A percentile compares a stretch with the other conserved stretches of the same genome.
Conservation (phyloP, 768 basidiomycete genomes). For the Candolleomyces aberdarensis region DNA sequence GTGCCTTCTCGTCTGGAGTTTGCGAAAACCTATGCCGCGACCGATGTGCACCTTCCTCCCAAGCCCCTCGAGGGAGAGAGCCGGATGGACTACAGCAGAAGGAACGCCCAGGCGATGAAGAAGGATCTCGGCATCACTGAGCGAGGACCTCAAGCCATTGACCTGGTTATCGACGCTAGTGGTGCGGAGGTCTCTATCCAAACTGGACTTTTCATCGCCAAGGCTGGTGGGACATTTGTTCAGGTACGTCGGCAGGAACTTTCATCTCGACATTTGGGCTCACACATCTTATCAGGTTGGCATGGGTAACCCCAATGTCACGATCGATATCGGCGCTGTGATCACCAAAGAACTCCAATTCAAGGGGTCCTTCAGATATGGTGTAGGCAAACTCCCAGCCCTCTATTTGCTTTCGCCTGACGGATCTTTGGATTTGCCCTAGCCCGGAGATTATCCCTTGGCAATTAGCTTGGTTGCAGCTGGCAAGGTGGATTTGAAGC, state of each 20-base stretch:
- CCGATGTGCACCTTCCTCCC: slow-evolving; percentile 68
- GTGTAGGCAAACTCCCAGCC: slow-evolving; percentile 39
- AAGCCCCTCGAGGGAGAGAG: slow-evolving; percentile 60
- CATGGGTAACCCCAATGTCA: slow-evolving; percentile 77
- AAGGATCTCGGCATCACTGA: slow-evolving; percentile 64
- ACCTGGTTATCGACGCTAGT: slow-evolving; percentile 88
- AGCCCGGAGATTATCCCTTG: slow-evolving; percentile 84
- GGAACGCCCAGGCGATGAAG: slow-evolving; percentile 68
- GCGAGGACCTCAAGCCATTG: slow-evolving; percentile 67
- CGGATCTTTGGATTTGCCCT: neutral
- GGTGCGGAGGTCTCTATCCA: slow-evolving; percentile 93
- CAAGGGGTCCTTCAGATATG: slow-evolving; percentile 93
- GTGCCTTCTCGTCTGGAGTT: slow-evolving; percentile 76
- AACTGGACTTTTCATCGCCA: slow-evolving; percentile 74
- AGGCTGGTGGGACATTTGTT: slow-evolving; percentile 71
- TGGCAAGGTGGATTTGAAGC: slow-evolving; percentile 82
- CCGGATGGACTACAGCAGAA: slow-evolving; percentile 65
- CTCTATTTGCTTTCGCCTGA: neutral
- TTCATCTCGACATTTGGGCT: neutral
- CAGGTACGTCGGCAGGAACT: slow-evolving; percentile 40
- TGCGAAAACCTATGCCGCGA: slow-evolving; percentile 81
- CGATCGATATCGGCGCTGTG: slow-evolving; percentile 66
- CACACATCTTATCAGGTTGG: slow-evolving; percentile 55
- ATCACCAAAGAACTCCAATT: slow-evolving; percentile 76
- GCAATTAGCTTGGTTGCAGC: slow-evolving; percentile 81